These are phyloP conservation scores for Hymenoscyphus albidus DNA, from an alignment of 2,329 filamentous ascomycete species.

Conservation along the genomic window DNA sequence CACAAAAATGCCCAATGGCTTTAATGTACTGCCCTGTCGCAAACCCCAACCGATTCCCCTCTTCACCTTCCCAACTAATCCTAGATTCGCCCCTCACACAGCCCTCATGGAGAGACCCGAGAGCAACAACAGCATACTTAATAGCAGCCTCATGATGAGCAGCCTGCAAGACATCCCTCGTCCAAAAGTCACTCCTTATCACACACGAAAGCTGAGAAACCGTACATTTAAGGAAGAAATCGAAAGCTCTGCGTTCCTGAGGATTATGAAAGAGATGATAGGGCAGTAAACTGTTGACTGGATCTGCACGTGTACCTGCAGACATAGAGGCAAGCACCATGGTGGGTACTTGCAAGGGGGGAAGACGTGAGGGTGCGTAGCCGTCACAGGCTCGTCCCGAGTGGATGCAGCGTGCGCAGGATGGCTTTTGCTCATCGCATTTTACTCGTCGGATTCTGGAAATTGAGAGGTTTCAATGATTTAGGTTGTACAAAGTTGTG, in stretches of 20 bases:
- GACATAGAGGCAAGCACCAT: not conserved
- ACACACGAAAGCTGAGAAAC: conserved; percentile 22
- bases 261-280: conserved; percentile 19
- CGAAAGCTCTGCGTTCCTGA: conserved; percentile 13
- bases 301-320: not conserved
- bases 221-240: conserved; percentile 25
- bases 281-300: conserved; percentile 9
- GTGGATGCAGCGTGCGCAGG: conserved; percentile 21
- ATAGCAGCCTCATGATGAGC: conserved; percentile 44
- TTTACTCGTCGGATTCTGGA: conserved; percentile 20
- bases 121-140: conserved; percentile 22
- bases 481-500: not conserved
- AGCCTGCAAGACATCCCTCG: conserved; percentile 54
- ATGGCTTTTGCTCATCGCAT: conserved; percentile 27
- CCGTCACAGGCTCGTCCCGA: conserved; percentile 28
- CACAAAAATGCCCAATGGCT: conserved; percentile 16
- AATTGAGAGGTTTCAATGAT: not conserved
- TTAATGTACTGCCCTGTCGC: conserved; percentile 21
- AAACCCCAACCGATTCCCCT: conserved; percentile 11
- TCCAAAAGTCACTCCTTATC: conserved; percentile 62
- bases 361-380: conserved; percentile 18
- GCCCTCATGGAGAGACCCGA: conserved; percentile 22
- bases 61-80: not conserved
- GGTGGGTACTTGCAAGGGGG: conserved; percentile 7
- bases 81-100: conserved; percentile 11